A percentile compares a stretch with the other conserved stretches of the same genome.
These are phyloP conservation scores for Cryptococcus sp. DNA, from an alignment of 1,284 basidiomycete species.

Conservation along the genomic window DNA sequence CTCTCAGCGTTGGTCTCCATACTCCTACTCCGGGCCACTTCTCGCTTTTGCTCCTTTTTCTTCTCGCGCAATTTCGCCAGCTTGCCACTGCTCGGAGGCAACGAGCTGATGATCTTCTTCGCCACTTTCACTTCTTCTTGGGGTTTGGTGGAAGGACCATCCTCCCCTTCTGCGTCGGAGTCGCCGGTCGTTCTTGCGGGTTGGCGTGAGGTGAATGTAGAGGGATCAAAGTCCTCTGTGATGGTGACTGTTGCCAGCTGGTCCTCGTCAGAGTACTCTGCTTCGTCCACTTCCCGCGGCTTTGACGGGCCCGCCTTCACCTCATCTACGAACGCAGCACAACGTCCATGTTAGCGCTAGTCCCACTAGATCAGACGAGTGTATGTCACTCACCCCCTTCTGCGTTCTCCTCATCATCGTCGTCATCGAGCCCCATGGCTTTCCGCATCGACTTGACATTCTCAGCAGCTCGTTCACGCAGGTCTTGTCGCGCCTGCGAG, in stretches of 20 bases:
- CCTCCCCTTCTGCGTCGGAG: too few relatives aligned
- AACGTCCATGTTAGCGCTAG: too few relatives aligned
- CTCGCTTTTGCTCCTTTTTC: slow-evolving; percentile 35
- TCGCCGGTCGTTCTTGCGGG: too few relatives aligned
- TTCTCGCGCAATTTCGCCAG: slow-evolving; percentile 31
- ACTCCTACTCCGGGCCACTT: slow-evolving; percentile 32
- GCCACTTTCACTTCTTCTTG: slow-evolving; percentile 24
- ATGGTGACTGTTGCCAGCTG: slow-evolving; percentile 54
- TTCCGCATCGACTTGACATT: slow-evolving; percentile 48
- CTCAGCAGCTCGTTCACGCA: slow-evolving; percentile 44
- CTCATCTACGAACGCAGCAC: slow-evolving; percentile 4
- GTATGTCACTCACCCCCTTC: slow-evolving; percentile 5
- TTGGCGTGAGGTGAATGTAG: not conserved
- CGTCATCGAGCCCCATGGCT: slow-evolving; percentile 48
- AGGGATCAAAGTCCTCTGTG: slow-evolving; percentile 51
- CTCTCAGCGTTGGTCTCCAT: slow-evolving; percentile 52
- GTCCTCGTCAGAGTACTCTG: slow-evolving; percentile 51
- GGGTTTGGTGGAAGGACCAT: not conserved
- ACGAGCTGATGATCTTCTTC: slow-evolving; percentile 8
- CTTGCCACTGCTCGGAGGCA: slow-evolving; percentile 45
- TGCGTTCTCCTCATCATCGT: slow-evolving; percentile 12
- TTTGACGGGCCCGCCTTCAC: slow-evolving; percentile 32
- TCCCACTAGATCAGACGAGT: too few relatives aligned
- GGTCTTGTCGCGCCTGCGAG: slow-evolving; percentile 42
- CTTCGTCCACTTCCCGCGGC: slow-evolving; percentile 27